Conservation (phyloP, 306 rosid species). For the Dryas octopetala region DNA sequence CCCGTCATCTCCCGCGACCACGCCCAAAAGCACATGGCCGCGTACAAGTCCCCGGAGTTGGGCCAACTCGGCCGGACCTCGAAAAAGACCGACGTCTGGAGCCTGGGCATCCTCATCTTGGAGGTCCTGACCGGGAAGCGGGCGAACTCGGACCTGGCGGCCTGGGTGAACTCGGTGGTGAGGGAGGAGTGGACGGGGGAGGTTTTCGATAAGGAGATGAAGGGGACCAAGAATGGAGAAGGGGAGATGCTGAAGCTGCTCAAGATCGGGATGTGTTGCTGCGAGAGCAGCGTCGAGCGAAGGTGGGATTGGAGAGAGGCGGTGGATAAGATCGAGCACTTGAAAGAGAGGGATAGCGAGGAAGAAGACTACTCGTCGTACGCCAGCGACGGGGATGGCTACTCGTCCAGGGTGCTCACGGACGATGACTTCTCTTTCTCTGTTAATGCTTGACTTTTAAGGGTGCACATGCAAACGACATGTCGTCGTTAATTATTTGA, state of each 20-base stretch:
- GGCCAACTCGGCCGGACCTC: conserved; percentile 25
- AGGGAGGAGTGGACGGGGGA: conserved; percentile 75
- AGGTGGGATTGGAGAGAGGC: conserved; percentile 66
- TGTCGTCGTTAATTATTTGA: not conserved
- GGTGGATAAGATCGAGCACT: conserved; percentile 52
- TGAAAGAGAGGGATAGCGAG: conserved; percentile 51
- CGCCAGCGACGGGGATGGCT: conserved; percentile 41
- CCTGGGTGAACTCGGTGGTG: conserved; percentile 69
- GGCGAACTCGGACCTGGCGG: conserved; percentile 46
- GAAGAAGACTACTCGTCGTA: conserved; percentile 41
- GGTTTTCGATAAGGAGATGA: conserved; percentile 57
- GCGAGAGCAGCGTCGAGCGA: conserved; percentile 47
- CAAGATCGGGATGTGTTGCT: conserved; percentile 69
- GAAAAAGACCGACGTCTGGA: conserved; percentile 64
- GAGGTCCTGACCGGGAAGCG: conserved; percentile 64
- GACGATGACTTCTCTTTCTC: conserved; percentile 59
- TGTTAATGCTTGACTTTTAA: conserved; percentile 8
- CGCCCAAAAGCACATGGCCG: conserved; percentile 63
- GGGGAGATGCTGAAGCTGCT: conserved; percentile 67
- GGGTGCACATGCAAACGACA: no score
- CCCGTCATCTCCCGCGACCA: conserved; percentile 43
- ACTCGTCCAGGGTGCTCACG: conserved; percentile 42
- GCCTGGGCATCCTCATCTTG: conserved; percentile 66
- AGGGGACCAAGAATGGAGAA: conserved; percentile 38
- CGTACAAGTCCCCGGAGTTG: conserved; percentile 61